A percentile compares a stretch with the other conserved stretches of the same genome.
phyloP scores from a whole-genome alignment of 2,329 filamentous ascomycete species.

The Dendrostoma leiphaemia region DNA sequence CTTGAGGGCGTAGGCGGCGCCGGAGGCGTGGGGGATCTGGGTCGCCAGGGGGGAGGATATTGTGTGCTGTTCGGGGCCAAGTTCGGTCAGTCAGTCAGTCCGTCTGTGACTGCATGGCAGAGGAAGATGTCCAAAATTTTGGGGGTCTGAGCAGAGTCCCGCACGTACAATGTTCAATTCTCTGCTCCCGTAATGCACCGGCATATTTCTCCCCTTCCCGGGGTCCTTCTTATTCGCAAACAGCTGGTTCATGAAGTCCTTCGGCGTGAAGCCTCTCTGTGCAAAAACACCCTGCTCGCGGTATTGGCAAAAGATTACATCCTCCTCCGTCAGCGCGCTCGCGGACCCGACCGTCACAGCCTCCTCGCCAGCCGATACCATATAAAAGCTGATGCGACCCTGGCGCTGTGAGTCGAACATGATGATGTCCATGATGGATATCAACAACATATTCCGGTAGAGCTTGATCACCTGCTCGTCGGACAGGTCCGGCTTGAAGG shows the following conservation, averaged over 20 bases:
- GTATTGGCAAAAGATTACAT: slow-evolving; percentile 94
- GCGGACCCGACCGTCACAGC: slow-evolving; percentile 89
- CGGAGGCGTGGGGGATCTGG: slow-evolving; percentile 76
- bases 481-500: slow-evolving; percentile 65
- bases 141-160: not conserved
- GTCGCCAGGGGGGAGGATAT: slow-evolving; percentile 77
- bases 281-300: slow-evolving; percentile 89
- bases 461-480: slow-evolving; percentile 60
- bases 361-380: slow-evolving; percentile 94
- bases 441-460: slow-evolving; percentile 64
- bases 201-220: slow-evolving; percentile 90
- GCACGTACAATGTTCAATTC: slow-evolving; percentile 75
- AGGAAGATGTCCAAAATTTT: too few relatives aligned
- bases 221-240: slow-evolving; percentile 83
- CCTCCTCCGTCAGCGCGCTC: slow-evolving; percentile 75
- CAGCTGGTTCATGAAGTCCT: slow-evolving; percentile 92
- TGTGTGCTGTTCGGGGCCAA: slow-evolving; percentile 53
- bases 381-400: slow-evolving; percentile 93
- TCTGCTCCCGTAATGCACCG: slow-evolving; percentile 87
- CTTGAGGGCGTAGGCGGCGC: slow-evolving; percentile 77
- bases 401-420: slow-evolving; percentile 98
- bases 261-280: slow-evolving; percentile 81
- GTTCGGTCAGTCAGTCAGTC: not conserved
- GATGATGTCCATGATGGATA: slow-evolving; percentile 88
- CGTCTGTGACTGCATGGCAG: not conserved